These are phyloP conservation scores for Phytophthora vignae DNA, from an alignment of 352 stramenopile genomes.

Conservation along the genomic window DNA sequence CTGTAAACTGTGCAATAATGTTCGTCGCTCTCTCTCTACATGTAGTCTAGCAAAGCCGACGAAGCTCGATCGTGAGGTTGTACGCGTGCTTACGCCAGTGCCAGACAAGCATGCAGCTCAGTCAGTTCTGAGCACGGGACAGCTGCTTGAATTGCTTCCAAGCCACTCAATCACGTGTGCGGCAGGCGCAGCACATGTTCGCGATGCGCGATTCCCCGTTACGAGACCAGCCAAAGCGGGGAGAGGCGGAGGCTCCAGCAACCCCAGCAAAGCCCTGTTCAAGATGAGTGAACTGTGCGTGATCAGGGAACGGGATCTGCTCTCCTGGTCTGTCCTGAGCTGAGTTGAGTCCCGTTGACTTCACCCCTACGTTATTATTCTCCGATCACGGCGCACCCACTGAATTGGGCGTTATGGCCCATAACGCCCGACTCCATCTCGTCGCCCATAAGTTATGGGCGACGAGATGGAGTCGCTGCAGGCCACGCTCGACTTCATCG, in stretches of 20 bases:
- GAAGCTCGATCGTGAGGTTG: background rate
- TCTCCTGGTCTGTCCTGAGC: conserved; percentile 9
- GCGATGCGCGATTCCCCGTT: background rate
- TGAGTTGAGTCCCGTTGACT: background rate
- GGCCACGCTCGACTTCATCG: conserved; percentile 26
- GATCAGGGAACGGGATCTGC: conserved; percentile 28
- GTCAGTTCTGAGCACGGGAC: no score
- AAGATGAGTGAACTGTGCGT: conserved; percentile 15
- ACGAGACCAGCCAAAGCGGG: background rate
- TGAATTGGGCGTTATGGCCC: background rate
- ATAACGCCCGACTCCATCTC: no score
- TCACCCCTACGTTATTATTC: background rate
- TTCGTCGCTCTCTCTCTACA: background rate
- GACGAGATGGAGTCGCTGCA: conserved; percentile 15
- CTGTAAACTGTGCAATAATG: background rate
- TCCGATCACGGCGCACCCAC: conserved; percentile 13
- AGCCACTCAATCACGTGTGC: conserved; percentile 1
- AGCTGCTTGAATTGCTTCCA: background rate
- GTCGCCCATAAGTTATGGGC: no score
- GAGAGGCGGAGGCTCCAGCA: conserved; percentile 10
- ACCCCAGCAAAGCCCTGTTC: background rate
- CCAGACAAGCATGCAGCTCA: background rate
- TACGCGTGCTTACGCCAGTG: background rate
- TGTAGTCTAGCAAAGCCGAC: no score
- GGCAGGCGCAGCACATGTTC: conserved; percentile 1